Evolutionary conservation across 495 filamentous ascomycete species (phyloP), one percentile per base, ranked within the genome.

Genomic region (Aspergillus affinis): DNA sequence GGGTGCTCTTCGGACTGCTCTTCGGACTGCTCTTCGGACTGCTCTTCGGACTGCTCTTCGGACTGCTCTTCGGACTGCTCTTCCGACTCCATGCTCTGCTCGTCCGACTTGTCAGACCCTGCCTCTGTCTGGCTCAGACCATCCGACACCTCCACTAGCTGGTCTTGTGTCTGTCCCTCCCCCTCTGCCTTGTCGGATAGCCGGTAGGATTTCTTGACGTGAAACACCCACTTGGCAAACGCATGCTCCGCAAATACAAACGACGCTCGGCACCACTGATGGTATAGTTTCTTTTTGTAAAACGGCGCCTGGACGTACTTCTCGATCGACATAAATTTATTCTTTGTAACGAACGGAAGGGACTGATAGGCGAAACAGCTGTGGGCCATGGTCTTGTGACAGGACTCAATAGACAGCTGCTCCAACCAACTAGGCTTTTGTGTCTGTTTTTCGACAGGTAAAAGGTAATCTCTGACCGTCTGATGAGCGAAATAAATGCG

Each of bases 401-500:
- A 55, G n/a, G 52, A 55, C 36, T 36, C 30, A 17, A 55, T 36
- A 1, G 27, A 55, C 19, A 55, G 15, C n/a, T 36, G 23, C n/a
- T 20, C 12, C 32, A 55, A 45, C 52, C 52, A 55, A 7, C 2
- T 32, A 15, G 29, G 23, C 9, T 15, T n/a, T 19, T 55, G 10
- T 36, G 21, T 49, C 54, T 0, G 12, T 32, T 45, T 32, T 13
- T 55, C 26, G 1, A 10, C 18, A 23, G 6, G 30, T 30, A 57
- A 17, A n/a, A 66, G 19, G 41, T 62, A 69, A 3, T 69, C 65
- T 27, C 57, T 62, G 9, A 49, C 66, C 4, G 66, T 65, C 52
- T 68, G 65, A 49, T 70, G 65, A 9, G 65, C 57, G 2, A 68
- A 62, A 54, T 69, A 74, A 17, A 77, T 57, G n/a, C 57, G 60